Conservation (phyloP, 345 rosid genomes). For the Citrus unshiu region DNA sequence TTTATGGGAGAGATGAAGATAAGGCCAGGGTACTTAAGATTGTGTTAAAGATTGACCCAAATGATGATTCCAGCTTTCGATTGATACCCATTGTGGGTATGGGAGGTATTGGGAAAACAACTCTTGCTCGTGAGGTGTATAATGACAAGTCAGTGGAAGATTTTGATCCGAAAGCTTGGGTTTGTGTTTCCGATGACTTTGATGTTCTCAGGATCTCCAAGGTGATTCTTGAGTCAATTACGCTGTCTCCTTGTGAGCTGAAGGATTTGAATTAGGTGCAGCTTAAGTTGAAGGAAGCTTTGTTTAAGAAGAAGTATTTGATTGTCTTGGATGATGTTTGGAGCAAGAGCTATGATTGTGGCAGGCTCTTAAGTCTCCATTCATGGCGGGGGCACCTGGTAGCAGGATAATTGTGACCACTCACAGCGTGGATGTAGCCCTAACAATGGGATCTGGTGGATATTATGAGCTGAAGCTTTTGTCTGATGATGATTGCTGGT, state of each 20-base stretch:
- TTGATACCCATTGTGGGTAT: conserved; percentile 12
- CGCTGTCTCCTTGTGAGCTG: not conserved
- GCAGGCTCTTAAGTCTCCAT: conserved; percentile 3
- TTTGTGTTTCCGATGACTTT: conserved; percentile 16
- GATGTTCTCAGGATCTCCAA: conserved; percentile 13
- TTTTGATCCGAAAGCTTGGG: conserved; percentile 16
- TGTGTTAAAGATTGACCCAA: not conserved
- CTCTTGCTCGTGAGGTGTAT: conserved; percentile 14
- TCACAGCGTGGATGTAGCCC: conserved; percentile 1
- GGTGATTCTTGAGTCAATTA: conserved; percentile 10
- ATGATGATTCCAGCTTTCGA: not conserved
- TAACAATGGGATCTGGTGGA: not conserved
- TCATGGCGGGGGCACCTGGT: not conserved
- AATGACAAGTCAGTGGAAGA: not conserved
- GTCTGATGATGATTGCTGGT: conserved; percentile 15
- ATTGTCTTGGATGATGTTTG: conserved; percentile 27
- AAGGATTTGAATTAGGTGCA: not conserved
- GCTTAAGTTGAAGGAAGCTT: not conserved
- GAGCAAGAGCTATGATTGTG: conserved; percentile 9
- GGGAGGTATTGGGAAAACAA: conserved; percentile 25
- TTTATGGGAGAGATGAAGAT: conserved; percentile 1
- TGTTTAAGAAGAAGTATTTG: conserved; percentile 4
- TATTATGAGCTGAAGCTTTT: not conserved
- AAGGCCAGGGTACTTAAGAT: not conserved
- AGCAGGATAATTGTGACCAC: conserved; percentile 24